These are phyloP conservation scores for Agaricales sp. DNA, from an alignment of 1,284 basidiomycete species.

Conservation along the genomic window DNA sequence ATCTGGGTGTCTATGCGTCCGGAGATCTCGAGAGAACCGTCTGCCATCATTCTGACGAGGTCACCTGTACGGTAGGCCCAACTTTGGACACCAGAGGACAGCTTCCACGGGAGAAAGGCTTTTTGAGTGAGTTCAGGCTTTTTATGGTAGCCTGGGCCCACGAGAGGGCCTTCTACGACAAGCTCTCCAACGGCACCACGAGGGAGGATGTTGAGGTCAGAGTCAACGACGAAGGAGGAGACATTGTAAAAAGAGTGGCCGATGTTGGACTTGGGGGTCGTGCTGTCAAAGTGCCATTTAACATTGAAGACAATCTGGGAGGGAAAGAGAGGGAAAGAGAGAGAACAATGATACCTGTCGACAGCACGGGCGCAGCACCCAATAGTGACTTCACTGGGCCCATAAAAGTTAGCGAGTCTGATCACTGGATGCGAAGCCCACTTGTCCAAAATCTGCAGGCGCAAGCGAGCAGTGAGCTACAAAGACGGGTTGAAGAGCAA, in stretches of 20 bases:
- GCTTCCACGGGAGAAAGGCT: slow-evolving; percentile 33
- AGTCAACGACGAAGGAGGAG: slow-evolving; percentile 26
- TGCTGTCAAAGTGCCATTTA: slow-evolving; percentile 9
- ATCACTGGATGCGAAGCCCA: slow-evolving; percentile 37
- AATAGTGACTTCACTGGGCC: slow-evolving; percentile 34
- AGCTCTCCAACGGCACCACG: slow-evolving; percentile 40
- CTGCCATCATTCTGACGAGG: slow-evolving; percentile 41
- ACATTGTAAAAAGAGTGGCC: slow-evolving; percentile 23
- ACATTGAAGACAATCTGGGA: neutral
- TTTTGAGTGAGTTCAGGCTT: slow-evolving; percentile 34
- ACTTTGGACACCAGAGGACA: slow-evolving; percentile 21
- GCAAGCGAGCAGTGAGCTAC: no score
- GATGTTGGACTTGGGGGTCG: neutral
- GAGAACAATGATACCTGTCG: neutral
- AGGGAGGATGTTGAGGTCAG: slow-evolving; percentile 25
- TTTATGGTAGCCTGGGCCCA: slow-evolving; percentile 40
- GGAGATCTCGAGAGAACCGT: slow-evolving; percentile 39
- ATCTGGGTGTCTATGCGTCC: slow-evolving; percentile 49
- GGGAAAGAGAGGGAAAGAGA: no score
- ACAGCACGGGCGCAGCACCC: slow-evolving; percentile 23
- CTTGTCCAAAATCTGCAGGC: slow-evolving; percentile 41
- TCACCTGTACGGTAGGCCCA: slow-evolving; percentile 44
- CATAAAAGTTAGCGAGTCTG: slow-evolving; percentile 40
- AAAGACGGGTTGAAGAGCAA: neutral
- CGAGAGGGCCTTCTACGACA: slow-evolving; percentile 39